Base-by-base conservation (phyloP, 2,329 filamentous ascomycete species). In the Colletotrichum sp. region DNA sequence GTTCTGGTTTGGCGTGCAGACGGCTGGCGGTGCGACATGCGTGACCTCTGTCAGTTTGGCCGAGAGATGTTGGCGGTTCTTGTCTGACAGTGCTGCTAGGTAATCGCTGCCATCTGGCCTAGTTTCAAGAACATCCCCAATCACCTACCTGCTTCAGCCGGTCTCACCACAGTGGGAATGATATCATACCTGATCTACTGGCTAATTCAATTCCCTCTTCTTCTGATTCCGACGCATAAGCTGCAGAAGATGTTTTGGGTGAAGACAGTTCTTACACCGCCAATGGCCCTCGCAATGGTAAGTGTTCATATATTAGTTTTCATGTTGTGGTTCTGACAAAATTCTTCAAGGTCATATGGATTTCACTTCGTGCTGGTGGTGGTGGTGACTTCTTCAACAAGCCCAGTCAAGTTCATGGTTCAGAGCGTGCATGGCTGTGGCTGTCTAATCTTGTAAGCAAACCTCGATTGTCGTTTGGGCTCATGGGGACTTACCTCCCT, bases 141-240 rank as follows among this genome's bases (percentile, higher is more conserved):
- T 21, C 43, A 52, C n/a, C 43, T 52, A 1, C 43, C 43, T 52
- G 10, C 43, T 7, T 52, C 43, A 13, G 43, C 43, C n/a, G 43
- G 43, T 3, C 43, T 52, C 4, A 52, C 43, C 12, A 52, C 43
- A 21, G 43, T 52, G 10, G 43, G 43, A 21, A 52, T 52, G n/a
- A 52, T 52, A 52, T 52, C 43, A 6, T 52, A 52, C n/a, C 43
- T 52, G n/a, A 21, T 52, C 43, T 52, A 21, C 43, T 52, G 43
- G 43, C 43, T 52, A 85, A 79, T 86, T 5, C 87, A 89, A 78
- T 85, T 86, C 9, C 81, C 82, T 2, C 81, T 89, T 8, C 82
- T 83, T 32, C 75, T 85, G 9, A 87, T 87, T 82, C 86, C 85
- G 9, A 87, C 87, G 61, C 81, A 85, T 39, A 87, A 87, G 71